Evolutionary conservation across 768 basidiomycete genomes (phyloP).

Genomic region (Mycena alexandri): DNA sequence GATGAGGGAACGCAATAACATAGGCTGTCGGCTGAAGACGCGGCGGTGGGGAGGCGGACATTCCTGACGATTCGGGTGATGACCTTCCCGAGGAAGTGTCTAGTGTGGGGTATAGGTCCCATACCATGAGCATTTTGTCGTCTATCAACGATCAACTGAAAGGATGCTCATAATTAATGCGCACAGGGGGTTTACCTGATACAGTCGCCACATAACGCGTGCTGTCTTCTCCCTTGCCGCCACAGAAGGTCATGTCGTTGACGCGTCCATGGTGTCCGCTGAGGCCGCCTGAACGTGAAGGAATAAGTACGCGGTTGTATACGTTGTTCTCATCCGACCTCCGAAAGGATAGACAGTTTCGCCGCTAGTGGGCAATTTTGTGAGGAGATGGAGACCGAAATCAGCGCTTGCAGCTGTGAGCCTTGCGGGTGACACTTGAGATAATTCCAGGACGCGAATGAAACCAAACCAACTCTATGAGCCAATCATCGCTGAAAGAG

Average conservation of each 20-base stretch:
- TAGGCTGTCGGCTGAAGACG: slow-evolving; percentile 83
- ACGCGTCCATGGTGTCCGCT: slow-evolving; percentile 86
- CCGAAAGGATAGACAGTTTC: slow-evolving; percentile 80
- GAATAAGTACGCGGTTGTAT: no score
- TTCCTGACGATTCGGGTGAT: slow-evolving; percentile 47
- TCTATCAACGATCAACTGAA: slow-evolving; percentile 55
- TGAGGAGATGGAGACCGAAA: slow-evolving; percentile 78
- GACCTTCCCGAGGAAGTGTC: slow-evolving; percentile 56
- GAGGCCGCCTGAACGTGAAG: slow-evolving; percentile 54
- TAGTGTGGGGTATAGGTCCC: slow-evolving; percentile 79
- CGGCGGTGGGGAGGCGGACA: slow-evolving; percentile 45
- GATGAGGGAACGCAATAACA: slow-evolving; percentile 78
- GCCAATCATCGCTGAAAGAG: slow-evolving; percentile 73
- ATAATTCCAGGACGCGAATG: background rate
- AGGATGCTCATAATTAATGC: slow-evolving; percentile 18
- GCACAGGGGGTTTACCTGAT: slow-evolving; percentile 63
- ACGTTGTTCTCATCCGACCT: slow-evolving; percentile 47
- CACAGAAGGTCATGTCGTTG: slow-evolving; percentile 85
- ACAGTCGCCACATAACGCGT: slow-evolving; percentile 84
- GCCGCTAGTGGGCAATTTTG: slow-evolving; percentile 60
- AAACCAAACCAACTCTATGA: slow-evolving; percentile 69
- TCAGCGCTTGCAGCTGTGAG: slow-evolving; percentile 77
- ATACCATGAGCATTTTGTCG: slow-evolving; percentile 88
- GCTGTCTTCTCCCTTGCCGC: slow-evolving; percentile 76
- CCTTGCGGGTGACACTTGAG: slow-evolving; percentile 53